Conservation (phyloP, 192 early-diverging fungal species). For the Phycomyces nitens region DNA sequence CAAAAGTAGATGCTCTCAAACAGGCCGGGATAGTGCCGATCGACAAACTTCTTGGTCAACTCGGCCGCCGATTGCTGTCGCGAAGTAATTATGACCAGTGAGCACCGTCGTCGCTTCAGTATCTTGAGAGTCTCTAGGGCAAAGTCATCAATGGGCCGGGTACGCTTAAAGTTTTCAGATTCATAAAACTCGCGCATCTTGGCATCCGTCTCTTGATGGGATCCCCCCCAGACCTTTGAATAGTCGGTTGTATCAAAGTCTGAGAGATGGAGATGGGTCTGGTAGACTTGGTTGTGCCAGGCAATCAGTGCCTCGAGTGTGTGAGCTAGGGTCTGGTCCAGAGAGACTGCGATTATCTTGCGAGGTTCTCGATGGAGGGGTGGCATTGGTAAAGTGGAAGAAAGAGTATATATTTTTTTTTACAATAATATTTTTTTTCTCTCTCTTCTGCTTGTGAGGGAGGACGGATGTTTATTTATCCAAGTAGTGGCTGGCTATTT, state of each 20-base stretch:
- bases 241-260: conserved; percentile 53
- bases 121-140: conserved; percentile 52
- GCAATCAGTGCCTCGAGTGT: conserved; percentile 47
- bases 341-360: conserved; percentile 44
- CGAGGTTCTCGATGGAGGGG: not conserved
- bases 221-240: conserved; percentile 54
- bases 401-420: too few relatives aligned
- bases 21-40: conserved; percentile 52
- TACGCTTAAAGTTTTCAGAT: conserved; percentile 46
- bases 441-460: not conserved
- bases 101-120: conserved; percentile 49
- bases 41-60: conserved; percentile 54
- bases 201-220: conserved; percentile 44
- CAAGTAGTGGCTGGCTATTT: too few relatives aligned
- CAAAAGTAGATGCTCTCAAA: conserved; percentile 64
- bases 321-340: conserved; percentile 53
- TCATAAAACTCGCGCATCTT: conserved; percentile 58
- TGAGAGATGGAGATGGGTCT: conserved; percentile 38
- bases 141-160: conserved; percentile 49
- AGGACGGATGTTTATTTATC: conserved; percentile 1
- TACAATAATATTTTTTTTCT: not conserved
- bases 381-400: too few relatives aligned
- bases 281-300: conserved; percentile 54
- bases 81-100: conserved; percentile 57
- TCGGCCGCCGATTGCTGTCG: conserved; percentile 56